Evolutionary conservation across 257 asterid species (phyloP).

Genomic region (Capsicum chinense): DNA sequence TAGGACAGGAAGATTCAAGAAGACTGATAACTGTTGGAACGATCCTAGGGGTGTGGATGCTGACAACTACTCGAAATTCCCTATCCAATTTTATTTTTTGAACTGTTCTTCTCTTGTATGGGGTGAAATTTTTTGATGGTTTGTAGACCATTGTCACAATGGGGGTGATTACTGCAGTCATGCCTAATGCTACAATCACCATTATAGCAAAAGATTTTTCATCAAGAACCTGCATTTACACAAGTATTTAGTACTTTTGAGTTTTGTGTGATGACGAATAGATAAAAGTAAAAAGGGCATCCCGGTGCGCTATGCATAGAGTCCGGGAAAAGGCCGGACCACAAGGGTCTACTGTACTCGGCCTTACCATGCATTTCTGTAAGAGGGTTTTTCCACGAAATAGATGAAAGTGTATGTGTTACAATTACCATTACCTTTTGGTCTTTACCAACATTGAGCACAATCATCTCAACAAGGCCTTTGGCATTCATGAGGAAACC

Average conservation of each 20-base stretch:
- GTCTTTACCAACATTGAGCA: constrained; percentile 95
- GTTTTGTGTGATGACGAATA: neutral
- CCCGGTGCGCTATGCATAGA: too few species aligned
- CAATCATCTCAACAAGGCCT: constrained; percentile 93
- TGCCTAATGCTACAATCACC: constrained; percentile 76
- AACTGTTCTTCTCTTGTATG: constrained; percentile 73
- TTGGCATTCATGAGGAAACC: constrained; percentile 95
- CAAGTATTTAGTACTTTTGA: neutral
- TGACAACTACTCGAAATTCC: constrained; percentile 66
- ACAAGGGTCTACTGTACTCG: too few species aligned
- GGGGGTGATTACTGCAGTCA: constrained; percentile 78
- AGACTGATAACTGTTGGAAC: constrained; percentile 90
- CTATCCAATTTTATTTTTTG: constrained; percentile 64
- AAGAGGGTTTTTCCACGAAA: neutral
- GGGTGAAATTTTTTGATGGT: constrained; percentile 60
- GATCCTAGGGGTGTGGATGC: constrained; percentile 79
- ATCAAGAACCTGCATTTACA: constrained; percentile 64
- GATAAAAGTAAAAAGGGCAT: too few species aligned
- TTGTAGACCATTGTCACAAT: constrained; percentile 66
- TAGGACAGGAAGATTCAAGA: constrained; percentile 81
- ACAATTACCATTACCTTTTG: constrained; percentile 74
- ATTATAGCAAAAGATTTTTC: constrained; percentile 76
- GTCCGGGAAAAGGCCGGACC: too few species aligned
- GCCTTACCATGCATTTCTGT: too few species aligned
- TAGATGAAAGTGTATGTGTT: neutral